Evolutionary conservation across 2,329 filamentous ascomycete species (phyloP), one percentile per base, ranked within the genome.

Genomic region (Monosporascus sp.): DNA sequence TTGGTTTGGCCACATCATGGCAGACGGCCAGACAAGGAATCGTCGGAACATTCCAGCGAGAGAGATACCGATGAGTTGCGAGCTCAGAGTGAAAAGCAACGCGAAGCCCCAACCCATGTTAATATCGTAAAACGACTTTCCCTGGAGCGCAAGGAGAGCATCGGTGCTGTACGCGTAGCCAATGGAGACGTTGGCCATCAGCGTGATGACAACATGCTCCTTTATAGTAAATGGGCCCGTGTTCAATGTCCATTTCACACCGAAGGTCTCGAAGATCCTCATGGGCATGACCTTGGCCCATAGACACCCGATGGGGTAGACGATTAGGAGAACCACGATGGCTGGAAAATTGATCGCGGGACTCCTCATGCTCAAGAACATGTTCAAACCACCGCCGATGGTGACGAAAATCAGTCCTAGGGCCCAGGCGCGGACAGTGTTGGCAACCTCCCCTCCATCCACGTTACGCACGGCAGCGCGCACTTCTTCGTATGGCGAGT

Each of bases 1-100:
- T 17, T 76, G 73, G 46, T 65, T 69, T 0, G 77, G 77, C 76
- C 77, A 81, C 43, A 80, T 70, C 77, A 80, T 80, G 1, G 76
- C 71, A 3, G 78, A 71, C 8, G 75, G 79, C 54, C 64, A 69
- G n/a, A 76, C 63, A 9, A 81, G 69, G 61, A 76, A 80, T n/a
- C 73, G 69, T 14, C 76, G 68, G 37, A 73, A 73, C 54, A 81
- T 67, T 3, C 78, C 78, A 1, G 80, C 78, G 27, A 82, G 64
- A 2, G 76, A 75, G 44, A 81, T 79, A 1, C 80, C 80, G 51
- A 81, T 74, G n/a, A 79, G 61, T 58, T 81, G 78, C 1, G 75
- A 78, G 36, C 75, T 77, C 34, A 81, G 68, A 3, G 71, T 73
- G 48, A 81, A 67, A 0, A 80, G 64, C 2, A 80, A 62, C 44